These are phyloP conservation scores for Gossypium bickii DNA, from an alignment of 345 rosid genomes.

Conservation along the genomic window DNA sequence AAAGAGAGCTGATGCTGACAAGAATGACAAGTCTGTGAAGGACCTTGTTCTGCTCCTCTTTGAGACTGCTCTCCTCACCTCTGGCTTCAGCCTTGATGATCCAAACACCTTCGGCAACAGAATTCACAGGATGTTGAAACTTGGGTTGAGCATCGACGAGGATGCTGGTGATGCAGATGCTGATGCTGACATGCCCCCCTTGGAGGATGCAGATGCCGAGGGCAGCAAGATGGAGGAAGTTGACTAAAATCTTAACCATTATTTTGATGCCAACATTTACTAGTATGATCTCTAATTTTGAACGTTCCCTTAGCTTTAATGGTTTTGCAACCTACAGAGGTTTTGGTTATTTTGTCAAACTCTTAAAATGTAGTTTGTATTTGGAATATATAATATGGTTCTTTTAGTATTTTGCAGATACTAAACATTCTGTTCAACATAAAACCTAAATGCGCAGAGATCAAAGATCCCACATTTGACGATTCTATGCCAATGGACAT, in stretches of 20 bases:
- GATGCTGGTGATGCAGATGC: conserved; percentile 62
- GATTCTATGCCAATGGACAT: neutral
- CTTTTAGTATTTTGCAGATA: neutral
- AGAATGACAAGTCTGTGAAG: conserved; percentile 88
- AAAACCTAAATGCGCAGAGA: neutral
- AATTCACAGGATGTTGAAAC: conserved; percentile 84
- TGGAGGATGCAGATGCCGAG: conserved; percentile 74
- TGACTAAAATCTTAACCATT: conserved; percentile 31
- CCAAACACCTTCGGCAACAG: conserved; percentile 87
- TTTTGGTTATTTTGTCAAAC: neutral
- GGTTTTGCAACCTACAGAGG: neutral
- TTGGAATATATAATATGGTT: neutral
- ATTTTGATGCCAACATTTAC: neutral
- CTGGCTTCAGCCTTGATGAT: conserved; percentile 88
- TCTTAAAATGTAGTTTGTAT: neutral
- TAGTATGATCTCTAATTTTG: neutral
- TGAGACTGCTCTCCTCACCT: conserved; percentile 77
- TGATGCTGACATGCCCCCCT: conserved; percentile 69
- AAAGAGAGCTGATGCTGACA: conserved; percentile 76
- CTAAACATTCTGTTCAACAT: neutral
- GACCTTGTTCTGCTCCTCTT: conserved; percentile 72
- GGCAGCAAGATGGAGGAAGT: conserved; percentile 97
- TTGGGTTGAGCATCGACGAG: conserved; percentile 79
- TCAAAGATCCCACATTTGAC: too few species aligned
- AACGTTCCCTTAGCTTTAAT: too few species aligned